A percentile compares a stretch with the other conserved stretches of the same genome.
Evolutionary conservation across 2,329 filamentous ascomycete species (phyloP).

Genomic region (Aspergillus tanneri): DNA sequence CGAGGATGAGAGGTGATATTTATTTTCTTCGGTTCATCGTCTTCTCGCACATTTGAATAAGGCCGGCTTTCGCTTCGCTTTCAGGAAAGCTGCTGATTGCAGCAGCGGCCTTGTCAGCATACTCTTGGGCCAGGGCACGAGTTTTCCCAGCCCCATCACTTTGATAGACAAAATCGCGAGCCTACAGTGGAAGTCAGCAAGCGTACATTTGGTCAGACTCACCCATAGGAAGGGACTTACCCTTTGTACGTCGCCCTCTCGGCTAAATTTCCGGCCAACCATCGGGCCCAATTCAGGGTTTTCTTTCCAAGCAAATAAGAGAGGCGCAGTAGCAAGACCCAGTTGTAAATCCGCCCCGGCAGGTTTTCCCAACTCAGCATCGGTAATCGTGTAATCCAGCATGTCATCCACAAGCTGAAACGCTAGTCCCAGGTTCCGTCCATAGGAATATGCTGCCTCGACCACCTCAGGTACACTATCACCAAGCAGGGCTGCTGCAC

Average conservation of each 20-base stretch:
- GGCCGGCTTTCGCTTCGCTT: slow-evolving; percentile 88
- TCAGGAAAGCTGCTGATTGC: slow-evolving; percentile 84
- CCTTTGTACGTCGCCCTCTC: slow-evolving; percentile 78
- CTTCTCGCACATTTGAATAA: slow-evolving; percentile 92
- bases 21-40: slow-evolving; percentile 85
- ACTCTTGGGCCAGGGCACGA: slow-evolving; percentile 83
- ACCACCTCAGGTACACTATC: slow-evolving; percentile 74
- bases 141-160: slow-evolving; percentile 92
- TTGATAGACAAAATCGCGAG: slow-evolving; percentile 76
- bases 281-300: slow-evolving; percentile 79
- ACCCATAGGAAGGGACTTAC: slow-evolving; percentile 53
- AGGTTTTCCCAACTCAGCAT: slow-evolving; percentile 85
- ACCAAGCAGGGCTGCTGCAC: slow-evolving; percentile 82
- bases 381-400: slow-evolving; percentile 90
- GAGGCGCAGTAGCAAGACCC: slow-evolving; percentile 86
- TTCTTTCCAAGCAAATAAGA: slow-evolving; percentile 94
- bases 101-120: slow-evolving; percentile 79
- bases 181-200: slow-evolving; percentile 54
- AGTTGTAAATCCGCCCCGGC: slow-evolving; percentile 91
- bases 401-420: slow-evolving; percentile 98
- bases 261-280: slow-evolving; percentile 85
- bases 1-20: slow-evolving; percentile 9
- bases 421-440: slow-evolving; percentile 87
- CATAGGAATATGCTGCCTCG: slow-evolving; percentile 87
- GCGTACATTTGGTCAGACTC: background rate